phyloP scores from a whole-genome alignment of 2,329 filamentous ascomycete species.

The Berkeleyomyces basicola region DNA sequence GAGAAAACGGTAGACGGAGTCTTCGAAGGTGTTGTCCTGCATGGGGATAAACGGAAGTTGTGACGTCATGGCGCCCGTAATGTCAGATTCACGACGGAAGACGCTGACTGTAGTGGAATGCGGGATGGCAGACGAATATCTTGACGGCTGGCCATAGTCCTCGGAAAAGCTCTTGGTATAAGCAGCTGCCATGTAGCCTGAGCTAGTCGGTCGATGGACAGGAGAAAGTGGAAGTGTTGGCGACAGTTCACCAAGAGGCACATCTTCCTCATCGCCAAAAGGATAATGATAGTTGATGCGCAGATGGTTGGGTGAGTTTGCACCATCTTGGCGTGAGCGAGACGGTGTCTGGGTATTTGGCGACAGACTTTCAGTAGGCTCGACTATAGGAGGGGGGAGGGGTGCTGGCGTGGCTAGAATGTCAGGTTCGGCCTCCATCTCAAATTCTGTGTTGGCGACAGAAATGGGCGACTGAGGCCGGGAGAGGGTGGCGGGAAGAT shows the following conservation, averaged over 20 bases:
- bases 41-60: background rate
- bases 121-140: background rate
- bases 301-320: slow-evolving; percentile 1
- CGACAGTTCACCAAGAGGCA: slow-evolving; percentile 10
- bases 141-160: slow-evolving; percentile 21
- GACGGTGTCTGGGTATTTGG: background rate
- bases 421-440: slow-evolving; percentile 29
- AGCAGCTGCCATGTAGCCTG: background rate
- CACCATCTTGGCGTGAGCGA: background rate
- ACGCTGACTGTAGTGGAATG: slow-evolving; percentile 21
- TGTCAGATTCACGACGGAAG: slow-evolving; percentile 28
- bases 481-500: background rate
- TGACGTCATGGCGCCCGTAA: slow-evolving; percentile 2
- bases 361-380: background rate
- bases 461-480: slow-evolving; percentile 42
- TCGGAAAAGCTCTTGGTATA: slow-evolving; percentile 21
- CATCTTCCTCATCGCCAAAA: slow-evolving; percentile 9
- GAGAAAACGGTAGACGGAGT: slow-evolving; percentile 25
- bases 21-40: slow-evolving; percentile 17
- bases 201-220: slow-evolving; percentile 3
- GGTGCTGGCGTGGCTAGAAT: background rate
- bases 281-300: slow-evolving; percentile 13
- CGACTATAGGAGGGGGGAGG: background rate
- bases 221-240: slow-evolving; percentile 11
- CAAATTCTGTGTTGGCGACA: slow-evolving; percentile 54